Conservation (phyloP, 257 asterid species). For the Ehretia macrophylla region DNA sequence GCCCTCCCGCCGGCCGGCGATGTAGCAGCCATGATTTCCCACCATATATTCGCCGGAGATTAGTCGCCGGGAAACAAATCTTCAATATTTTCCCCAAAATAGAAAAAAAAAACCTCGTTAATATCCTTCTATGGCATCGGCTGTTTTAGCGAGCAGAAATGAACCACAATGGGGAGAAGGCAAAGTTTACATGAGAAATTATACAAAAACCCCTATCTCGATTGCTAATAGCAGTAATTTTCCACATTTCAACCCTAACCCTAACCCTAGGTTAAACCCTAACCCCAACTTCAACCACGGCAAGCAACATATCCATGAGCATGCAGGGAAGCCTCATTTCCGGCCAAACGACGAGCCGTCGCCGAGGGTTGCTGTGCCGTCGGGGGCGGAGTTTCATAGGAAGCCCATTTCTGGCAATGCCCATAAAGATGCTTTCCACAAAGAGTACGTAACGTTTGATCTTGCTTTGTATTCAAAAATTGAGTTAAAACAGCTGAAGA, state of each 20-base stretch:
- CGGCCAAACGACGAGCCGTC: constrained; percentile 9
- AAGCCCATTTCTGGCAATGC: constrained; percentile 4
- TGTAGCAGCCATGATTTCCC: constrained; percentile 17
- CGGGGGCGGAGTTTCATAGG: constrained; percentile 1
- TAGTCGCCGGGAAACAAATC: neutral
- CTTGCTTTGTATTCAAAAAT: constrained; percentile 17
- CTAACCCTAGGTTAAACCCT: too few relatives aligned
- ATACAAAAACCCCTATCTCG: neutral
- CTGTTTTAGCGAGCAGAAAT: constrained; percentile 26
- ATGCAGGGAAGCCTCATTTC: too few relatives aligned
- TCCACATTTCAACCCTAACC: constrained; percentile 18
- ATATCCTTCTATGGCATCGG: constrained; percentile 24
- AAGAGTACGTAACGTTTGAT: constrained; percentile 21
- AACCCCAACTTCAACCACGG: constrained; percentile 3
- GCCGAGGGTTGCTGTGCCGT: constrained; percentile 3
- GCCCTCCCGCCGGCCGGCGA: constrained; percentile 15
- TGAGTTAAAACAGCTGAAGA: constrained; percentile 20
- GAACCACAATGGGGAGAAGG: constrained; percentile 26
- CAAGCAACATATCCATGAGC: constrained; percentile 12
- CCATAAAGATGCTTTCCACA: constrained; percentile 7
- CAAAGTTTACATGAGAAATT: constrained; percentile 19
- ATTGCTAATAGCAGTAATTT: constrained; percentile 4
- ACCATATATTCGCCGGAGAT: constrained; percentile 26
- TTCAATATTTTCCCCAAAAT: too few relatives aligned
- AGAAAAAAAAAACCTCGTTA: neutral